Evolutionary conservation across 371 early-diverging fungal species (phyloP).

Genomic region (Lichtheimia hyalospora): DNA sequence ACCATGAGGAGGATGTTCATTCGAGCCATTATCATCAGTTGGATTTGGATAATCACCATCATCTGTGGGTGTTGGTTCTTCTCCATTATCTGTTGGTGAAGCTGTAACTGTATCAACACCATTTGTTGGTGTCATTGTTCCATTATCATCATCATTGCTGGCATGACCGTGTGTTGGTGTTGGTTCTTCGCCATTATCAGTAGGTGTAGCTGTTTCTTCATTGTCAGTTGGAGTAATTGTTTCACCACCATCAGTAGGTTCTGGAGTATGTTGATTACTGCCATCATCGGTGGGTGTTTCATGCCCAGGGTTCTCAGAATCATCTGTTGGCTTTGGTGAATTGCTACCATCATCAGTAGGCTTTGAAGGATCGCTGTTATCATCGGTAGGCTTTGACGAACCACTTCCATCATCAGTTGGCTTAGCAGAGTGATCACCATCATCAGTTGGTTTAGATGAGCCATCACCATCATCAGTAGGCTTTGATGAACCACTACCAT

Average conservation of each 20-base stretch:
- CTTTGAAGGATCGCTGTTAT: neutral
- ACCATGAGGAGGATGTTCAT: neutral
- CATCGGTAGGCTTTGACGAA: neutral
- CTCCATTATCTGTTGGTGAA: neutral
- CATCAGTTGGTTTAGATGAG: neutral
- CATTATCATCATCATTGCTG: neutral
- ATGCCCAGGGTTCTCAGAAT: neutral
- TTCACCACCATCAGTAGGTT: too few relatives aligned
- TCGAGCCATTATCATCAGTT: neutral
- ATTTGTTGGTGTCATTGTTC: neutral
- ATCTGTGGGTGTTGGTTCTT: neutral
- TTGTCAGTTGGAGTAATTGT: too few relatives aligned
- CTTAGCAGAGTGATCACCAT: neutral
- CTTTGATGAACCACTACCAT: neutral
- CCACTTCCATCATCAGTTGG: neutral
- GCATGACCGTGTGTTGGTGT: too few relatives aligned
- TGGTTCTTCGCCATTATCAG: too few relatives aligned
- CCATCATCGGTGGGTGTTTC: neutral
- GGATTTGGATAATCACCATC: too few relatives aligned
- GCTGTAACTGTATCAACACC: neutral
- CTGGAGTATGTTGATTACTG: neutral
- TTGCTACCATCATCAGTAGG: neutral
- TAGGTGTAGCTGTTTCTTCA: too few relatives aligned
- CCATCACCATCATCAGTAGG: neutral
- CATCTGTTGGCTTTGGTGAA: neutral